Evolutionary conservation across 805 yeast genomes (phyloP), one percentile per base, ranked within the genome.

Genomic region (Saccharomycopsis amapae): DNA sequence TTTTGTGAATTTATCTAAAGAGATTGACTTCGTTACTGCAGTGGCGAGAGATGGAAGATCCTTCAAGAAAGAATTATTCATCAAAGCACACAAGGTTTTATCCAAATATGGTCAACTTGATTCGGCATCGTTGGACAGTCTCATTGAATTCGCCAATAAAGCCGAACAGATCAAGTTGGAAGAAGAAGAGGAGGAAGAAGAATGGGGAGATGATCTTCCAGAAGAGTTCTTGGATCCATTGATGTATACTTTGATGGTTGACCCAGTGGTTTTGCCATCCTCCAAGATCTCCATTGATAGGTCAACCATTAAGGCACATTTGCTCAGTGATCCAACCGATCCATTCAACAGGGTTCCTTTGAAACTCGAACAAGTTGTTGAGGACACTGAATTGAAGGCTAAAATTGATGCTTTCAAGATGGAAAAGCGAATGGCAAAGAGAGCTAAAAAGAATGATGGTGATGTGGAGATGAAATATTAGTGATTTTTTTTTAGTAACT

Each of bases 221-320:
- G 98, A 93, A 60, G 97, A 93, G 62, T 93, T 81, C 60, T 74
- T 93, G 55, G 99, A 93, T 68, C 99, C 99, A 12, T 75, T 93
- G 56, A 90, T 93, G 97, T 93, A 72, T 62, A 85, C 96, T 1
- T 61, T 93, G 40, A 93, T 93, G 98, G 84, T 80, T 55, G 95
- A 93, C 61, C 99, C 99, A 0, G 98, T 93, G 3, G 81, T 75
- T n/a, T 71, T 93, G 56, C 99, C 99, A 6, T 71, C 85, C 6
- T 86, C 96, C 1, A 82, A 78, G 53, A 77, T 89, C 17, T 78
- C 80, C 40, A 86, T 93, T 56, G 99, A 93, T 62, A 71, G 94
- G 59, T 75, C 93, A 31, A 93, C 97, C 2, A 85, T 93, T 56
- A 90, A 88, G 60, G 85, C 96, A 3, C 98, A 93, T 69, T 68